These are phyloP conservation scores for Scutellaria galericulata DNA, from an alignment of 257 asterid species.

Conservation along the genomic window DNA sequence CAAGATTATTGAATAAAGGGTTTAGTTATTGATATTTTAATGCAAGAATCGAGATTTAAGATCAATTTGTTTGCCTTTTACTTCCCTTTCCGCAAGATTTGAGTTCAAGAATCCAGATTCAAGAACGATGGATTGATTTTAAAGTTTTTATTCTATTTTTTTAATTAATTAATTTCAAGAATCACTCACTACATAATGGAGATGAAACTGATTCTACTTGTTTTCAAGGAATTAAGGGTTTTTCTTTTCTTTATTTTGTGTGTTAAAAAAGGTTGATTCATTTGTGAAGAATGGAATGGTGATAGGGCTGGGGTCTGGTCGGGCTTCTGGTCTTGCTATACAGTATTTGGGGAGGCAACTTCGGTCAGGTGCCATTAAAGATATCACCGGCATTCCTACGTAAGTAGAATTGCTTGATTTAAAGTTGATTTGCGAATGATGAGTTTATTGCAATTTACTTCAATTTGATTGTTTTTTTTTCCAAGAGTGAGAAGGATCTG, in stretches of 20 bases:
- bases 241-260: constrained; percentile 16
- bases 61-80: not conserved
- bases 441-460: constrained; percentile 5
- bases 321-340: constrained; percentile 68
- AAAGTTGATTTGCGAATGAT: not conserved
- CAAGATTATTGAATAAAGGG: not conserved
- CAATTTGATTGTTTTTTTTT: constrained; percentile 1
- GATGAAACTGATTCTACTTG: not conserved
- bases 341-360: constrained; percentile 75
- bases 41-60: not conserved
- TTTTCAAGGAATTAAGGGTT: constrained; percentile 4
- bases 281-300: constrained; percentile 78
- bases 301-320: constrained; percentile 75
- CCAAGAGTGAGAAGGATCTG: not conserved
- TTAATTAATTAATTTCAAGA: too few relatives aligned
- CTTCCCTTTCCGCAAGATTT: not conserved
- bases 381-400: constrained; percentile 67
- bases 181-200: too few relatives aligned
- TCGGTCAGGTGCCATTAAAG: constrained; percentile 58
- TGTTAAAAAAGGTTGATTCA: constrained; percentile 61
- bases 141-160: not conserved
- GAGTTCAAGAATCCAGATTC: constrained; percentile 1
- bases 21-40: not conserved
- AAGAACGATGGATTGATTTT: not conserved
- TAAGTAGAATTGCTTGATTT: constrained; percentile 37